Evolutionary conservation across 768 basidiomycete genomes (phyloP).

Genomic region (Kondoa malvinella): DNA sequence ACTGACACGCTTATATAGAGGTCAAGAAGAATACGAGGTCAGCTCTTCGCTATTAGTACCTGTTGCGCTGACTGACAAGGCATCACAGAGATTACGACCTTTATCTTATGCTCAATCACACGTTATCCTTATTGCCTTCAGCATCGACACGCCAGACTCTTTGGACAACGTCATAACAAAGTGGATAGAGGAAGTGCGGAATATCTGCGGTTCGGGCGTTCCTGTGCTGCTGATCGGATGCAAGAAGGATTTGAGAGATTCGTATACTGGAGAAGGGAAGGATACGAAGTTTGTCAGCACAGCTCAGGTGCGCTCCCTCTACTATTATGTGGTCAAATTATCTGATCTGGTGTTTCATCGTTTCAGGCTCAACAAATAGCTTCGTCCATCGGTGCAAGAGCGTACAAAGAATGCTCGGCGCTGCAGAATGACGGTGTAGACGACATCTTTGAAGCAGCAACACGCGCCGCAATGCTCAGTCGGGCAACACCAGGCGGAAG

Average conservation of each 20-base stretch:
- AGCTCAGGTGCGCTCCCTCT: constrained; percentile 31
- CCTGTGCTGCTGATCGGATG: constrained; percentile 92
- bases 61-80: background rate
- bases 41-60: constrained; percentile 18
- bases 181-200: constrained; percentile 98
- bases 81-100: constrained; percentile 66
- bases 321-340: constrained; percentile 19
- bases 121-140: constrained; percentile 93
- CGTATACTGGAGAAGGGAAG: constrained; percentile 26
- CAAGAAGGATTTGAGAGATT: constrained; percentile 71
- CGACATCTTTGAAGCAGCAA: constrained; percentile 93
- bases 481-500: constrained; percentile 30
- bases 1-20: constrained; percentile 38
- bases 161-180: constrained; percentile 88
- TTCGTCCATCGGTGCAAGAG: constrained; percentile 66
- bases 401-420: constrained; percentile 68
- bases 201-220: constrained; percentile 79
- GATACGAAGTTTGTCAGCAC: constrained; percentile 31
- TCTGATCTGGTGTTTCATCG: constrained; percentile 46
- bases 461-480: constrained; percentile 89
- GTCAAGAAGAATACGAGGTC: constrained; percentile 97
- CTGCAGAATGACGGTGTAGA: constrained; percentile 51
- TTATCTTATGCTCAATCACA: constrained; percentile 97
- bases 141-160: constrained; percentile 89
- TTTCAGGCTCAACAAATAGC: constrained; percentile 70